A percentile compares a stretch with the other conserved stretches of the same genome.
Evolutionary conservation across 306 rosid genomes (phyloP).

Genomic region (apple (Malus domestica)): ASM211411v1 NC_041798.1:155001-155500

Average conservation of each 20-base stretch:
- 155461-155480: too few relatives aligned
- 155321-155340: too few relatives aligned
- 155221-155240: neutral
- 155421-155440: too few relatives aligned
- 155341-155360: too few relatives aligned
- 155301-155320: too few relatives aligned
- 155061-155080: neutral
- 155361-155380: neutral
- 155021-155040: neutral
- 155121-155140: neutral
- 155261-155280: too few relatives aligned
- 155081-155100: neutral
- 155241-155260: neutral
- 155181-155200: neutral
- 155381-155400: neutral
- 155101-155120: neutral
- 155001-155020: neutral
- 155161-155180: neutral
- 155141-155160: neutral
- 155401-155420: too few relatives aligned
- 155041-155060: neutral
- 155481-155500: neutral
- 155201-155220: neutral
- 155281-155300: too few relatives aligned
- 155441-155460: neutral